Evolutionary conservation across 129 eudicot species (phyloP), one percentile per base, ranked within the genome.

Genomic region (Deinandra increscens): DNA sequence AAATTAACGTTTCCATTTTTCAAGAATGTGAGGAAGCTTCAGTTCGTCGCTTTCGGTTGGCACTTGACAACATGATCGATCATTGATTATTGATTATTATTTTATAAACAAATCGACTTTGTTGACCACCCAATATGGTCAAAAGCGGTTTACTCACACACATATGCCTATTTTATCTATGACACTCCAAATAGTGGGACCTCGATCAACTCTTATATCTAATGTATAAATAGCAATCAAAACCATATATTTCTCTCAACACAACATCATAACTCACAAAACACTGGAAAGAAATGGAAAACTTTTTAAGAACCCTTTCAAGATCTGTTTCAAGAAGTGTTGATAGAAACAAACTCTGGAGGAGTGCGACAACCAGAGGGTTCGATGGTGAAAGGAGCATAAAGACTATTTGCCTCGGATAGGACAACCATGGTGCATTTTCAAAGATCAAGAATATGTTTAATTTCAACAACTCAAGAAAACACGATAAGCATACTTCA

Each of bases 371-470:
- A 3, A 23, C 58, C 0, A 61, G 74, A 48, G 69, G 63, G 34
- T 75, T 75, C 46, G 74, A 75, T 38, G 74, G 80, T 5, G 53
- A 74, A 17, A 75, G 80, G 45, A 75, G 80, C 62, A 41, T 75
- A 46, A 75, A 26, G 49, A 66, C 34, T 5, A 31, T 66, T 20
- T 74, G 31, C 44, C 79, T 75, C 44, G 79, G 74, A 33, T 61
- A 75, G 43, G 68, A 75, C 18, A 56, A 58, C 49, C 45, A 44
- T 33, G 51, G 43, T 38, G 4, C 12, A 11, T 43, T 75, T 75
- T 33, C 50, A 41, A 75, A 75, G 79, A 66, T 75, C 48, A 75
- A 65, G 39, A 75, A 54, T 2, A 31, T 46, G 23, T 75, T 75
- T 20, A 55, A 31, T 13, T 75, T 75, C 20, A 75, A 5, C 0